phyloP scores from a whole-genome alignment of 164 flowering plant species.

The Sedum album region DNA sequence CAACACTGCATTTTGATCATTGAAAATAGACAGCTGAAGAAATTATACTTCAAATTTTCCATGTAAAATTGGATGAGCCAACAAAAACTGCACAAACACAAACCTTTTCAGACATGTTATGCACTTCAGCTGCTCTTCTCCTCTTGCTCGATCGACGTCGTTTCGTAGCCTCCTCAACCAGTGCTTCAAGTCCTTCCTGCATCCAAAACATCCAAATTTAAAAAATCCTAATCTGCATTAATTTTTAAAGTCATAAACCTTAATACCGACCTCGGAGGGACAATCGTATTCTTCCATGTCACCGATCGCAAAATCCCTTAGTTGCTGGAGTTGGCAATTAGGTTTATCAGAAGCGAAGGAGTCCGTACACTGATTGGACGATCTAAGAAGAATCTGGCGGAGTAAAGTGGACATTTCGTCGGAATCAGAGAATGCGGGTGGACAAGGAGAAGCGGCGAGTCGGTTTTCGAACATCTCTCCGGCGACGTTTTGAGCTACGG shows the following conservation, averaged over 20 bases:
- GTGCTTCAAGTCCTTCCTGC: slow-evolving; percentile 36
- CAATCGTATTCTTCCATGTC: background rate
- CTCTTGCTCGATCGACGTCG: slow-evolving; percentile 48
- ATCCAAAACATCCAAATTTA: background rate
- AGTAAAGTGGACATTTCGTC: background rate
- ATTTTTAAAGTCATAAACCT: background rate
- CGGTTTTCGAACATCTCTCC: background rate
- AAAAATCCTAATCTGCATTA: background rate
- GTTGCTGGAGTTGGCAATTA: background rate
- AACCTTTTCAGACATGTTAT: slow-evolving; percentile 90
- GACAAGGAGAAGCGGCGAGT: background rate
- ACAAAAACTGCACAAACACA: background rate
- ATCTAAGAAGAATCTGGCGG: background rate
- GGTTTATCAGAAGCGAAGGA: background rate
- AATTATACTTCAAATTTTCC: no score
- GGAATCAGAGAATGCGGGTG: background rate
- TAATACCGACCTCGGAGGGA: background rate
- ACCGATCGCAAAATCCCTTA: background rate
- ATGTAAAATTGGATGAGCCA: slow-evolving; percentile 23
- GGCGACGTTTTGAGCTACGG: background rate
- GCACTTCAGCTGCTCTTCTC: slow-evolving; percentile 86
- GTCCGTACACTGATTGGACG: background rate
- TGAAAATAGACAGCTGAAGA: no score
- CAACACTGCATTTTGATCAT: background rate
- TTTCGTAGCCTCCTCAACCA: slow-evolving; percentile 24